Percentiles rank a stretch among this genome's conserved stretches.
These are phyloP conservation scores for Diaporthe sp. DNA, from an alignment of 2,329 filamentous ascomycete species.

Conservation along the genomic window DNA sequence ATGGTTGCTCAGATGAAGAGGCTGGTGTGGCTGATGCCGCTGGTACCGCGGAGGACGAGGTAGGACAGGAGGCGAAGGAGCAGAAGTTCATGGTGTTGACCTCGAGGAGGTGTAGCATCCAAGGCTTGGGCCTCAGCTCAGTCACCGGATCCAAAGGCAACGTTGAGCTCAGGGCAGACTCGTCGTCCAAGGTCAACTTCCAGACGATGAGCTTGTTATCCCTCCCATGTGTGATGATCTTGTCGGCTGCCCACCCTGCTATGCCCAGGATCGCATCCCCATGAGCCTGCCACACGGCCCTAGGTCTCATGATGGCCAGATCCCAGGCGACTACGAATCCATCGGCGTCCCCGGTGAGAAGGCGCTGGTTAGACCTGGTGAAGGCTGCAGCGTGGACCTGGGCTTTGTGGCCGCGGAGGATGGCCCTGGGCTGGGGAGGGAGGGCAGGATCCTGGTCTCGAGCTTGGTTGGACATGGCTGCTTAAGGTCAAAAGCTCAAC, in stretches of 20 bases:
- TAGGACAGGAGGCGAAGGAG: slow-evolving; percentile 76
- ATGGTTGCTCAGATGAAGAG: slow-evolving; percentile 27
- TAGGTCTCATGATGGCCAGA: slow-evolving; percentile 82
- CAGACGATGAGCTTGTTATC: slow-evolving; percentile 91
- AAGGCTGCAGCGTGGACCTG: slow-evolving; percentile 85
- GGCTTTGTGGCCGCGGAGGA: slow-evolving; percentile 87
- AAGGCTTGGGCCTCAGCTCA: slow-evolving; percentile 74
- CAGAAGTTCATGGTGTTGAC: slow-evolving; percentile 98
- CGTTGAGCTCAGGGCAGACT: slow-evolving; percentile 74
- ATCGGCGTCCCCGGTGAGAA: slow-evolving; percentile 90
- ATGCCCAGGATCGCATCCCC: slow-evolving; percentile 82
- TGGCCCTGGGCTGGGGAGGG: slow-evolving; percentile 65
- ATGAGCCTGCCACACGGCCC: slow-evolving; percentile 90
- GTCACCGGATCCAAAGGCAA: slow-evolving; percentile 77
- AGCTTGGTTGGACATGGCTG: slow-evolving; percentile 46
- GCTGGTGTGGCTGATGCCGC: slow-evolving; percentile 40
- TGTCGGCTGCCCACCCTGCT: slow-evolving; percentile 77
- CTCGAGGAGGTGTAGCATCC: slow-evolving; percentile 85
- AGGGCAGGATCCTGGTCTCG: slow-evolving; percentile 21
- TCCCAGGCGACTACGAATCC: slow-evolving; percentile 93
- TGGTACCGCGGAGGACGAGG: slow-evolving; percentile 46
- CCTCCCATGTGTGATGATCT: slow-evolving; percentile 91
- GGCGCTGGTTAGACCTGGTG: slow-evolving; percentile 78
- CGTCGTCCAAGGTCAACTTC: slow-evolving; percentile 75
- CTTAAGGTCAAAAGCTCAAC: neutral